Conservation (phyloP, 768 basidiomycete genomes). For the Pleurotus platypus region DNA sequence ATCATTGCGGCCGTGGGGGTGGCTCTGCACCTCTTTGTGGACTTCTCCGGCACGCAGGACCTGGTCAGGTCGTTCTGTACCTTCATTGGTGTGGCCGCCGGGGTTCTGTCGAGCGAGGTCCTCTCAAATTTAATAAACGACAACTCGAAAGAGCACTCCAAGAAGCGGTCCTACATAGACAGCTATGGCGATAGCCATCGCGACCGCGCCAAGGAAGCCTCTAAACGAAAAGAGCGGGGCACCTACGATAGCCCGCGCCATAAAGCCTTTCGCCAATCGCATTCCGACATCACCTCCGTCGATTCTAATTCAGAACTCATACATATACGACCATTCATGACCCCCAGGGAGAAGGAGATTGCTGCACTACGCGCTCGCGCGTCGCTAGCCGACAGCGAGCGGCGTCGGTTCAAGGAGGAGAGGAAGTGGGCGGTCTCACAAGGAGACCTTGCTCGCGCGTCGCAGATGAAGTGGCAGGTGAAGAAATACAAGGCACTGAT, state of each 20-base stretch:
- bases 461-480: constrained; percentile 82
- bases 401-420: constrained; percentile 81
- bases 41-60: constrained; percentile 57
- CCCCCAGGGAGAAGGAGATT: constrained; percentile 71
- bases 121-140: constrained; percentile 63
- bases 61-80: constrained; percentile 52
- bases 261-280: constrained; percentile 23
- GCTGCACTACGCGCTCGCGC: constrained; percentile 72
- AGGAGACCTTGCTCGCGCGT: constrained; percentile 70
- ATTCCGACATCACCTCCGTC: constrained; percentile 64
- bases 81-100: constrained; percentile 63
- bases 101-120: constrained; percentile 68
- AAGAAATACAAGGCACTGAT: constrained; percentile 76
- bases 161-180: background rate
- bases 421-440: constrained; percentile 82
- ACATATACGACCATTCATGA: constrained; percentile 53
- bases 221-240: constrained; percentile 23
- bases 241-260: constrained; percentile 18
- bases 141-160: constrained; percentile 28
- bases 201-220: background rate
- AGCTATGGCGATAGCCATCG: background rate
- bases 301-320: constrained; percentile 67
- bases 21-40: constrained; percentile 58
- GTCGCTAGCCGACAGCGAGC: constrained; percentile 78
- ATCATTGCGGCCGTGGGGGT: constrained; percentile 57